Conservation (phyloP, 2,329 filamentous ascomycete genomes). For the Fusarium oxysporum region DNA sequence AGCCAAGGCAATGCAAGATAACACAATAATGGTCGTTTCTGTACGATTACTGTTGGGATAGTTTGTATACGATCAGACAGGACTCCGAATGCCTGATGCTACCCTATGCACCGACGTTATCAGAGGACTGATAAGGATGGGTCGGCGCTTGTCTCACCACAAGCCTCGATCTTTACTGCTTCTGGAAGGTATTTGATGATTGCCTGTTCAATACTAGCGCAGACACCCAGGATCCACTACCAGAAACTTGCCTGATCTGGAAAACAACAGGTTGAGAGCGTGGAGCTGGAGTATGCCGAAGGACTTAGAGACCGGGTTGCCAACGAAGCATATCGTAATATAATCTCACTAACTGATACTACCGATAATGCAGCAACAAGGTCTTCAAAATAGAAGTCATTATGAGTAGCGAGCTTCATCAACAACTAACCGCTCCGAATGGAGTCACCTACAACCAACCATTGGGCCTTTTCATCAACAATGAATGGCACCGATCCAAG, state of each 20-base stretch:
- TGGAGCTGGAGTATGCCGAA: background rate
- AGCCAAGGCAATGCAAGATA: background rate
- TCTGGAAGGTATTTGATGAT: background rate
- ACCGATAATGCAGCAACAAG: fast-evolving
- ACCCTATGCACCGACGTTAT: background rate
- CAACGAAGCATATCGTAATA: background rate
- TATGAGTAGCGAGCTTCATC: background rate
- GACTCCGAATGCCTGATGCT: background rate
- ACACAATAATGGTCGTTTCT: fast-evolving
- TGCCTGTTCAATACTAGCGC: background rate
- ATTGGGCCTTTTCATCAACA: slow-evolving; percentile 81
- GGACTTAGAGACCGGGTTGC: background rate
- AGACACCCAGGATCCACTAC: fast-evolving
- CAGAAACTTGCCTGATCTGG: background rate
- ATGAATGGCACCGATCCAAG: slow-evolving; percentile 74
- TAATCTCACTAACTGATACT: background rate
- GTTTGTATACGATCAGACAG: fast-evolving
- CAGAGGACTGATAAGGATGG: background rate
- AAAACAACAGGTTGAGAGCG: background rate
- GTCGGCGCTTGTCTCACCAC: fast-evolving
- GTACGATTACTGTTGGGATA: fast-evolving
- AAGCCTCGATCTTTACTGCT: background rate
- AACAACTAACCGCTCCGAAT: slow-evolving; percentile 60
- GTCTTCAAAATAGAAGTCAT: too few species aligned
- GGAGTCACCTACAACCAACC: slow-evolving; percentile 74